A percentile compares a stretch with the other conserved stretches of the same genome.
phyloP scores from a whole-genome alignment of 257 asterid genomes.

The Asclepias syriaca region DNA sequence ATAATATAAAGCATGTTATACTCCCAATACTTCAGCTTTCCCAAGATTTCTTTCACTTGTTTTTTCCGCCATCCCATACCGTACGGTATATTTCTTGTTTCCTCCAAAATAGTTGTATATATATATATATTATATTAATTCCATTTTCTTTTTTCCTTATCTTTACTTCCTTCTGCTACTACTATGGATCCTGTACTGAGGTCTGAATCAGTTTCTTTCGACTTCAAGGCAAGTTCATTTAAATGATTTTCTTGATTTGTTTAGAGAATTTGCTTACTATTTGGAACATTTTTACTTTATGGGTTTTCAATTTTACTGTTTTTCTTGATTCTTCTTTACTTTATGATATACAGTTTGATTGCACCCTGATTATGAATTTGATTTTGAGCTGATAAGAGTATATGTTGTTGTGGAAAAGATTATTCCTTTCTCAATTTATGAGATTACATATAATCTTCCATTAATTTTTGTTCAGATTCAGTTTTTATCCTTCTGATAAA shows the following conservation, averaged over 20 bases:
- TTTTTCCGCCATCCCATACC: background rate
- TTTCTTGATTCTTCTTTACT: background rate
- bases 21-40: background rate
- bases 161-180: background rate
- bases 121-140: background rate
- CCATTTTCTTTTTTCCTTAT: background rate
- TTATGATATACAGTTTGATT: background rate
- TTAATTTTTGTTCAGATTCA: background rate
- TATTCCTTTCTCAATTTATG: background rate
- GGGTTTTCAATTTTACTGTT: background rate
- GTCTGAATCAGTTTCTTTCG: constrained; percentile 37
- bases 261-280: background rate
- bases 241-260: background rate
- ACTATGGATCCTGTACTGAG: constrained; percentile 44
- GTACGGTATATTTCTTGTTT: background rate
- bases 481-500: background rate
- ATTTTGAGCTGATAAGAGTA: background rate
- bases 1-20: no score
- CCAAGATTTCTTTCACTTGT: background rate
- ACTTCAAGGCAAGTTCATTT: constrained; percentile 37
- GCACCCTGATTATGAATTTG: background rate
- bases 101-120: no score
- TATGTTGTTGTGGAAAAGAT: background rate
- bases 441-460: background rate
- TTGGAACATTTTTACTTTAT: background rate